Base-by-base conservation (phyloP, 345 rosid species). In the Syzygium oleosum region DNA sequence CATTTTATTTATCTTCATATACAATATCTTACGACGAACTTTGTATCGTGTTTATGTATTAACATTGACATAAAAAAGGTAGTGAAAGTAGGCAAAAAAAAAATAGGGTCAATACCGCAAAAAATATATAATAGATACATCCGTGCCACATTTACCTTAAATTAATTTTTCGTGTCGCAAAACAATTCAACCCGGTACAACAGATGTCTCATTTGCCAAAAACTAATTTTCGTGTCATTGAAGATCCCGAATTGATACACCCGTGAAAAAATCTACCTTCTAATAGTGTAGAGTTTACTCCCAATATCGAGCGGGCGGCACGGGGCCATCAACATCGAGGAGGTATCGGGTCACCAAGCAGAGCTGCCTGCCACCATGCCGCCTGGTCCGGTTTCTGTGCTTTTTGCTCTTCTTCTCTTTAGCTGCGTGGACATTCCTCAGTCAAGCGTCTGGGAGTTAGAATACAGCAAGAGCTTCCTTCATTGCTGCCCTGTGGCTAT, bases 401-500 rank as follows among this genome's bases (percentile, higher is more conserved):
- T 68, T 9, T 22, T 31, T 43, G 46, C 46, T 43, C 46, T 93
- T 91, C 58, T 94, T 97, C 90, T 96, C 99, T 93, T 91, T 96
- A 85, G 97, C 96, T 91, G 96, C 96, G 88, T 96, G 97, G 55
- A 96, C 97, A 84, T 96, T 98, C 92, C 98, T 96, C 98, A 68
- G 96, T 94, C 79, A 96, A 95, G 85, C 98, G 96, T 90, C 94
- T 95, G 0, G 98, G 98, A 90, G 99, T 91, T 91, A 94, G 90
- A 88, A 96, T 97, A 61, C 99, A 89, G 94, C 89, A 92, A 95
- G 93, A 77, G 98, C 97, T 88, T 94, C 94, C 93, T 96, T 97
- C 98, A 95, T 94, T 63, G 99, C 98, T 85, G 94, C 93, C 94
- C 21, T 94, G 94, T 79, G 90, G 49, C 85, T 85, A 85, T 41